Base-by-base conservation (phyloP, 2,329 filamentous ascomycete genomes). In the Trichoderma aggressivum region DNA sequence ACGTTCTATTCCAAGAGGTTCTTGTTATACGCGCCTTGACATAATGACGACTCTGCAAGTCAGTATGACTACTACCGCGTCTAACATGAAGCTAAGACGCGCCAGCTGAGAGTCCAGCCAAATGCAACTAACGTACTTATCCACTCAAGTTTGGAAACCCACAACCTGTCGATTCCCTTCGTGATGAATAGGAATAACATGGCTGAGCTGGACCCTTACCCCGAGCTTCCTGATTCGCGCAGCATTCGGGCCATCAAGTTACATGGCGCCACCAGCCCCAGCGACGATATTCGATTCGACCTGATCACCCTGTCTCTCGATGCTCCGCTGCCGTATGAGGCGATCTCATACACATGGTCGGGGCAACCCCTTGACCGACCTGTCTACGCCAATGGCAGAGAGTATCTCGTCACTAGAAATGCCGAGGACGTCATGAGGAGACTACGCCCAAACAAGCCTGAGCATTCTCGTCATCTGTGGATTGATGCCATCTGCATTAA, bases 401-500 rank as follows among this genome's bases (percentile, higher is more conserved):
- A 60, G 24, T 50, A 68, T n/a, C 36, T 12, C 16, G 26, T 69
- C 14, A 69, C 56, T 18, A n/a, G 34, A 36, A 69, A 69, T 53
- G 56, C 56, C 1, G 34, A 32, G 21, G 66, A 59, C 61, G 36
- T 50, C 7, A 69, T 69, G 56, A 60, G 39, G 30, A 61, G 66
- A 7, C 39, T 61, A 6, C 56, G 66, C 8, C 56, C 56, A n/a
- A 12, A 11, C 24, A 26, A 18, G 11, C 55, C 24, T 4, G 36
- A 63, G 10, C 14, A 7, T 5, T 30, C 28, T 7, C 50, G 26
- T 7, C 2, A 64, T 34, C 39, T 72, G 5, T 70, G 70, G 70
- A 47, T 68, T 18, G 72, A 71, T 47, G 65, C 72, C n/a, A 50
- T 72, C 11, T 71, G 70, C 70, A 73, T 72, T 28, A 62, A 70